Conservation (phyloP, 1,284 basidiomycete genomes). For the Inonotus hispidus region DNA sequence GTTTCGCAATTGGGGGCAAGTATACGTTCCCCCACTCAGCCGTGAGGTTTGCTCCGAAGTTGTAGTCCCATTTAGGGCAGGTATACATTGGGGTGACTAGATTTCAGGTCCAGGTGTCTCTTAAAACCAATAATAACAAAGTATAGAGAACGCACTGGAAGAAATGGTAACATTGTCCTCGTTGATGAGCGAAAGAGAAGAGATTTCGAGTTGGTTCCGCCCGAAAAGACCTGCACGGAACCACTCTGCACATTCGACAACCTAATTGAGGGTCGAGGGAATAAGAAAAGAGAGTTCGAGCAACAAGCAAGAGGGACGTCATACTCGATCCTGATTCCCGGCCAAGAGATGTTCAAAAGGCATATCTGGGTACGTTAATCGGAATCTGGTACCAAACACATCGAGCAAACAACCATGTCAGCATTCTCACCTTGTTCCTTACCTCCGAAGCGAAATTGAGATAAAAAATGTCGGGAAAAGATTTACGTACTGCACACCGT, state of each 20-base stretch:
- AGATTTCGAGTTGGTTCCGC: slow-evolving; percentile 28
- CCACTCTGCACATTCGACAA: slow-evolving; percentile 41
- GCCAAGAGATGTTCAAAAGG: slow-evolving; percentile 34
- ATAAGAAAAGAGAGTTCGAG: too few relatives aligned
- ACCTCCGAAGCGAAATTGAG: too few relatives aligned
- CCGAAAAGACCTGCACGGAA: slow-evolving; percentile 42
- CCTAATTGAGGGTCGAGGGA: too few relatives aligned
- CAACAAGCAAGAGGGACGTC: too few relatives aligned
- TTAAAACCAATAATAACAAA: slow-evolving; percentile 20
- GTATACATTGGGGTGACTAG: slow-evolving; percentile 27
- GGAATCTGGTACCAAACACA: slow-evolving; percentile 25
- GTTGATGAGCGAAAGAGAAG: slow-evolving; percentile 33
- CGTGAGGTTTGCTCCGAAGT: slow-evolving; percentile 33
- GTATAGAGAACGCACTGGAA: slow-evolving; percentile 34
- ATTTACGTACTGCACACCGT: slow-evolving; percentile 34
- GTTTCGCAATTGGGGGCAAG: slow-evolving; percentile 33
- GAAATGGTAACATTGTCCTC: slow-evolving; percentile 36
- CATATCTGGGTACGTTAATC: slow-evolving; percentile 34
- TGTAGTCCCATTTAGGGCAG: slow-evolving; percentile 37
- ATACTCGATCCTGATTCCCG: slow-evolving; percentile 39
- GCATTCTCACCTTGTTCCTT: too few relatives aligned
- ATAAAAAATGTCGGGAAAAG: slow-evolving; percentile 13
- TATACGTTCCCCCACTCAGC: slow-evolving; percentile 36
- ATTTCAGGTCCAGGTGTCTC: neutral
- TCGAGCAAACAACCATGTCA: neutral